A percentile compares a stretch with the other conserved stretches of the same genome.
Conservation (phyloP, 2,329 filamentous ascomycete species). For the Cladobotryum protrusum region DNA sequence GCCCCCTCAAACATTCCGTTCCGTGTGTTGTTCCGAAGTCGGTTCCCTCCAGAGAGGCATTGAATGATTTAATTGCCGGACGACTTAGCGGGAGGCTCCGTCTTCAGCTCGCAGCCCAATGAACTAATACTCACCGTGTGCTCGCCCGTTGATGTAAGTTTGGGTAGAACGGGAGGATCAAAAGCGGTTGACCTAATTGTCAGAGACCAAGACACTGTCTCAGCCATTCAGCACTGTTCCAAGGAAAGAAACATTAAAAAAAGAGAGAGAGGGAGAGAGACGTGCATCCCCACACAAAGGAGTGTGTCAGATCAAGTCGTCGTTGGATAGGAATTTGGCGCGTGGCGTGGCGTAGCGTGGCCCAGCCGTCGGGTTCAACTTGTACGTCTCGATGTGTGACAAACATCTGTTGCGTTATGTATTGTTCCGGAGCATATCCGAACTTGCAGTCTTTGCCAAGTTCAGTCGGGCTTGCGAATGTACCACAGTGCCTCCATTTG, state of each 20-base stretch:
- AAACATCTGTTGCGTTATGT: not conserved
- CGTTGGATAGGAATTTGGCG: constrained; percentile 1
- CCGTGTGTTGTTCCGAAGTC: not conserved
- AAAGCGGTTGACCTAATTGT: not conserved
- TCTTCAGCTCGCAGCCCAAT: not conserved
- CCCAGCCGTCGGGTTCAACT: not conserved
- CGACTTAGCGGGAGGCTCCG: not conserved
- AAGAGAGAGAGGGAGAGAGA: not conserved
- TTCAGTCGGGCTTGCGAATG: constrained; percentile 29
- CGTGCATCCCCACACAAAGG: not conserved
- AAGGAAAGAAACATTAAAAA: not conserved
- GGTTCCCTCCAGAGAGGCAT: too few relatives aligned
- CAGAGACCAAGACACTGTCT: not conserved
- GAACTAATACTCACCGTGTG: too few relatives aligned
- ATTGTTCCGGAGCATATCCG: not conserved
- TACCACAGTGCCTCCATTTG: constrained; percentile 6
- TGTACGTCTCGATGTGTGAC: too few relatives aligned
- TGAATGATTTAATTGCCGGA: not conserved
- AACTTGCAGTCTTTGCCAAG: constrained; percentile 22
- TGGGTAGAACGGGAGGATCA: too few relatives aligned
- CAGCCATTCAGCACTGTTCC: not conserved
- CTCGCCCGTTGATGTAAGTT: too few relatives aligned
- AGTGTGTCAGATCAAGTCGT: constrained; percentile 1
- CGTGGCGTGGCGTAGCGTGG: constrained; percentile 3
- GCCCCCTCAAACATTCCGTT: too few relatives aligned